Evolutionary conservation across 805 yeast species (phyloP), one percentile per base, ranked within the genome.

Genomic region (Groenewaldozyma tartarivorans): DNA sequence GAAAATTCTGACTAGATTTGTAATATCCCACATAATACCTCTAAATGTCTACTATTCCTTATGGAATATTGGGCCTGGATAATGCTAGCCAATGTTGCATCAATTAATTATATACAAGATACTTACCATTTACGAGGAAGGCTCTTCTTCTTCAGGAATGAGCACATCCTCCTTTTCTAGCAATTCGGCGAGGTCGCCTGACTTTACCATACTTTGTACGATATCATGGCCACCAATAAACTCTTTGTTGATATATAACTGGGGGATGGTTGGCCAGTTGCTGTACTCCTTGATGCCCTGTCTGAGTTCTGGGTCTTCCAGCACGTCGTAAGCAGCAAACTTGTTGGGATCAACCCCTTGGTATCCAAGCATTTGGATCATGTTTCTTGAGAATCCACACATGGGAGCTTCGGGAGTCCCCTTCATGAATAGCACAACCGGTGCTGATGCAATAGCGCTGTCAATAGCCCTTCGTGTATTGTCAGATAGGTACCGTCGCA

Each of bases 211-310:
- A 42, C 83, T 77, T 58, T 81, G 85, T 40, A 92, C 71, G 48
- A 92, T 88, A 63, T 92, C 99, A 64, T 96, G 92, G 3, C 99
- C 99, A 35, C 99, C 99, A 40, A 92, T 74, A 58, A 92, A 92
- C 59, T 92, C 98, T 50, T 80, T 79, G 51, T 67, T 63, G 41
- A 92, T 86, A 57, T 88, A 92, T 34, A 92, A 72, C 63, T 92
- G 99, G 13, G 99, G 99, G 45, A 92, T 87, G 1, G 99, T 92
- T 42, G 99, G 99, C 99, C 99, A 92, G 49, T 83, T 80, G 51
- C 90, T 78, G 63, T 75, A 92, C 60, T 92, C 98, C 66, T 92
- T 92, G 55, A 92, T 86, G 24, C 97, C 98, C 36, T 84, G 79
- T 64, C 98, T 82, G 48, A 92, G 73, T 54, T 92, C 97, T 2